These are phyloP conservation scores for Yarrowia divulgata DNA, from an alignment of 805 yeast species.

Conservation along the genomic window DNA sequence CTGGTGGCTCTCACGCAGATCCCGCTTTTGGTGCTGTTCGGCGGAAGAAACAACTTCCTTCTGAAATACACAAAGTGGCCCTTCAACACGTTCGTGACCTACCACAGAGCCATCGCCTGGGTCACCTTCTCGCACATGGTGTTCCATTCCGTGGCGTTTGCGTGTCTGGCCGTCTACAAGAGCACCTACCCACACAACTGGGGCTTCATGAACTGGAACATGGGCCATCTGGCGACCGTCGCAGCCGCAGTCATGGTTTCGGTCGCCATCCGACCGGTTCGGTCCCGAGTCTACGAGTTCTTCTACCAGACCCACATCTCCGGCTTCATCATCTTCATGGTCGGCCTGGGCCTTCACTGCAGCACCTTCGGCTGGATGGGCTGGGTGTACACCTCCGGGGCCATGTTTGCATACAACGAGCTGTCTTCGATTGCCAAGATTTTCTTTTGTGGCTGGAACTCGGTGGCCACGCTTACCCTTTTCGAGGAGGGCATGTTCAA, in stretches of 20 bases:
- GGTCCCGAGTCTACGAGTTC: slow-evolving; percentile 15
- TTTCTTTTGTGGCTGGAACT: slow-evolving; percentile 32
- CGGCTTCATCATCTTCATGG: slow-evolving; percentile 54
- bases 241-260: slow-evolving; percentile 10
- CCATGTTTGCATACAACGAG: slow-evolving; percentile 16
- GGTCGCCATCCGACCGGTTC: slow-evolving; percentile 19
- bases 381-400: slow-evolving; percentile 54
- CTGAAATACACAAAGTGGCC: slow-evolving; percentile 31
- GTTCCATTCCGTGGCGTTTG: slow-evolving; percentile 25
- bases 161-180: slow-evolving; percentile 25
- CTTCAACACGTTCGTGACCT: slow-evolving; percentile 25
- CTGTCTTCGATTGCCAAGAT: slow-evolving; percentile 25
- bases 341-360: slow-evolving; percentile 66
- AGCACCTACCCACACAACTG: slow-evolving; percentile 25
- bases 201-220: slow-evolving; percentile 37
- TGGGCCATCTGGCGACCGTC: slow-evolving; percentile 22
- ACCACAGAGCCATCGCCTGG: slow-evolving; percentile 35
- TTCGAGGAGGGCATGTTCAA: slow-evolving; percentile 34
- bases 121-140: slow-evolving; percentile 30
- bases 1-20: slow-evolving; percentile 35
- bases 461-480: slow-evolving; percentile 14
- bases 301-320: slow-evolving; percentile 30
- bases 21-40: slow-evolving; percentile 9
- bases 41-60: slow-evolving; percentile 26
- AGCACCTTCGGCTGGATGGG: slow-evolving; percentile 59